A percentile compares a stretch with the other conserved stretches of the same genome.
Evolutionary conservation across 345 rosid species (phyloP).

Genomic region (Melaleuca alternifolia): DNA sequence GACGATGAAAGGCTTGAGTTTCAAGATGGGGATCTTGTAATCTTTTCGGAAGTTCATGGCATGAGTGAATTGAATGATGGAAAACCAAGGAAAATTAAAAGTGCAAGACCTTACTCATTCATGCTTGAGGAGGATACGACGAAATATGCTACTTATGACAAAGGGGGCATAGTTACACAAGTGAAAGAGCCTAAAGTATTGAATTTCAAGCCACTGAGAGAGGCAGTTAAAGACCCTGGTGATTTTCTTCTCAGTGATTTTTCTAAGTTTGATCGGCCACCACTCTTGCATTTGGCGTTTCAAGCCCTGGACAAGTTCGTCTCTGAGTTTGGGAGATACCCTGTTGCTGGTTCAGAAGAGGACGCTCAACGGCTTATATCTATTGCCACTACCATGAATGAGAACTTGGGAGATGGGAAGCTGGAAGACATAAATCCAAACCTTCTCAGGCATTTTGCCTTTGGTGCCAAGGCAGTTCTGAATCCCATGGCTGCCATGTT

Average conservation of each 20-base stretch:
- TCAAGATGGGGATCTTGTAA: slow-evolving; percentile 92
- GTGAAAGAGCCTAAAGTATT: slow-evolving; percentile 81
- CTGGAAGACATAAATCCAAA: slow-evolving; percentile 67
- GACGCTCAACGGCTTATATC: slow-evolving; percentile 78
- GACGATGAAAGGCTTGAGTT: slow-evolving; percentile 97
- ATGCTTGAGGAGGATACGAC: slow-evolving; percentile 84
- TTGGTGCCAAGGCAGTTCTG: slow-evolving; percentile 89
- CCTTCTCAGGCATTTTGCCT: slow-evolving; percentile 76
- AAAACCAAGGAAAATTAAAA: slow-evolving; percentile 82
- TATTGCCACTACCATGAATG: slow-evolving; percentile 51
- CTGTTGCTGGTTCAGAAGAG: slow-evolving; percentile 83
- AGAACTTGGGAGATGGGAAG: slow-evolving; percentile 55
- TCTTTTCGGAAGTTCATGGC: slow-evolving; percentile 94
- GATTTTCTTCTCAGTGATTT: slow-evolving; percentile 94
- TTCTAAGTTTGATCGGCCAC: slow-evolving; percentile 87
- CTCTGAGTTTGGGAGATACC: slow-evolving; percentile 61
- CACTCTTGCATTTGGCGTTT: slow-evolving; percentile 86
- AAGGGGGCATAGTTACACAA: slow-evolving; percentile 97
- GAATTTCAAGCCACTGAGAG: slow-evolving; percentile 78
- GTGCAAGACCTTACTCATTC: slow-evolving; percentile 81
- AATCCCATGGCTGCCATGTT: slow-evolving; percentile 99
- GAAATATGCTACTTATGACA: slow-evolving; percentile 46
- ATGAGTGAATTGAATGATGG: slow-evolving; percentile 96
- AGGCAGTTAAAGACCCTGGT: slow-evolving; percentile 88
- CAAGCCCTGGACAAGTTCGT: slow-evolving; percentile 84